Conservation (phyloP, 2,329 filamentous ascomycete species). For the Aspergillus sp. region DNA sequence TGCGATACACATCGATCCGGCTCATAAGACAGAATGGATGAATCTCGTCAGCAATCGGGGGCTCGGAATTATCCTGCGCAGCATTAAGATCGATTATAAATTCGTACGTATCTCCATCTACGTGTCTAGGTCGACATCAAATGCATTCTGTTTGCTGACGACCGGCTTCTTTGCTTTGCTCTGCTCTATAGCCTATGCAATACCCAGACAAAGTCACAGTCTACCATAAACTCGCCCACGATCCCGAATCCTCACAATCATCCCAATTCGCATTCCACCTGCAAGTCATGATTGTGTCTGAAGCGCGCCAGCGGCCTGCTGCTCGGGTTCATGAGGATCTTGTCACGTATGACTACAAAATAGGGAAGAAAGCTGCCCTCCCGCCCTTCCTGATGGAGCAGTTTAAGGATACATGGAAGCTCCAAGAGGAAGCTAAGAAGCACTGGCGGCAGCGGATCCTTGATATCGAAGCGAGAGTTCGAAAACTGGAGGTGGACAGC, state of each 20-base stretch:
- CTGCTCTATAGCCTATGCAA: slow-evolving; percentile 67
- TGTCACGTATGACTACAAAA: slow-evolving; percentile 72
- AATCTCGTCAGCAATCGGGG: slow-evolving; percentile 66
- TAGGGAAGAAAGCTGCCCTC: slow-evolving; percentile 56
- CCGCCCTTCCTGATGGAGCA: slow-evolving; percentile 62
- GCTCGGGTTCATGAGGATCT: slow-evolving; percentile 76
- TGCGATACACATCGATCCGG: slow-evolving; percentile 61
- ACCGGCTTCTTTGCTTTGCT: background rate
- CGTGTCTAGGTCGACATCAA: background rate
- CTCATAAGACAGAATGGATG: slow-evolving; percentile 63
- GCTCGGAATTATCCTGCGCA: slow-evolving; percentile 74
- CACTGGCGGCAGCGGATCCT: slow-evolving; percentile 55
- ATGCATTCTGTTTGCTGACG: slow-evolving; percentile 4
- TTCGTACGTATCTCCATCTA: slow-evolving; percentile 61
- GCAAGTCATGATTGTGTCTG: slow-evolving; percentile 69
- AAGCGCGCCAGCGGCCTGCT: slow-evolving; percentile 69
- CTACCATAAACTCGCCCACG: slow-evolving; percentile 69
- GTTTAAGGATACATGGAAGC: slow-evolving; percentile 58
- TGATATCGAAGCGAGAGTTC: slow-evolving; percentile 59
- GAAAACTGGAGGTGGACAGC: slow-evolving; percentile 65
- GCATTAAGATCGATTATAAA: slow-evolving; percentile 82
- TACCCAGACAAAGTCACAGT: slow-evolving; percentile 82
- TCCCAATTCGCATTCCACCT: slow-evolving; percentile 41
- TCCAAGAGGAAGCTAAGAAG: slow-evolving; percentile 61
- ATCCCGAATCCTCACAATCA: slow-evolving; percentile 43